phyloP scores from a whole-genome alignment of 805 yeast genomes.

The Metschnikowia koreensis region DNA sequence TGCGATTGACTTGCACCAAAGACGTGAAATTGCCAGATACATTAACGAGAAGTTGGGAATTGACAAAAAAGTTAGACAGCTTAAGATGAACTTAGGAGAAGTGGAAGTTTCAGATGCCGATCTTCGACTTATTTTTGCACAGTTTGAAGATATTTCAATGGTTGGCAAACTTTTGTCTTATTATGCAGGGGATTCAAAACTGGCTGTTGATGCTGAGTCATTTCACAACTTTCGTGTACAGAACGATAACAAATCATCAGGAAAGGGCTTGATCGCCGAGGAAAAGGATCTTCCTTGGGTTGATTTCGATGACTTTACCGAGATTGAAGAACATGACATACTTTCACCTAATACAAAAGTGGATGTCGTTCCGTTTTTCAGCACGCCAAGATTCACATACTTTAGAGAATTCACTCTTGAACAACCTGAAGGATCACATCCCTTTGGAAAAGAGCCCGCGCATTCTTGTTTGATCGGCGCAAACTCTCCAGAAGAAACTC shows the following conservation, averaged over 20 bases:
- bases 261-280: conserved; percentile 8
- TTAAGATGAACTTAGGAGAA: conserved; percentile 66
- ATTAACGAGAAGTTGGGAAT: conserved; percentile 38
- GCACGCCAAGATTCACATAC: conserved; percentile 59
- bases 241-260: not conserved
- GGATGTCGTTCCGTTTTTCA: conserved; percentile 45
- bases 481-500: conserved; percentile 55
- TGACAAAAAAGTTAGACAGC: conserved; percentile 41
- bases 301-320: conserved; percentile 73
- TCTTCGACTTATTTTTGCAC: conserved; percentile 61
- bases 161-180: conserved; percentile 22
- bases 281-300: conserved; percentile 55
- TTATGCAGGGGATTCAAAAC: conserved; percentile 14
- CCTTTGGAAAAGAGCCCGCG: conserved; percentile 60
- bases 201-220: conserved; percentile 12
- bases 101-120: conserved; percentile 69
- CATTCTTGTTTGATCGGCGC: conserved; percentile 64
- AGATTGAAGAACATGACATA: conserved; percentile 53
- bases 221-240: conserved; percentile 8
- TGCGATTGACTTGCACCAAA: conserved; percentile 39
- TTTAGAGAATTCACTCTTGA: conserved; percentile 51
- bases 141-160: conserved; percentile 54
- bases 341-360: conserved; percentile 43
- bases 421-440: conserved; percentile 43
- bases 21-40: conserved; percentile 35